These are phyloP conservation scores for Ophiosphaerella herpotricha DNA, from an alignment of 2,329 filamentous ascomycete genomes.

Conservation along the genomic window DNA sequence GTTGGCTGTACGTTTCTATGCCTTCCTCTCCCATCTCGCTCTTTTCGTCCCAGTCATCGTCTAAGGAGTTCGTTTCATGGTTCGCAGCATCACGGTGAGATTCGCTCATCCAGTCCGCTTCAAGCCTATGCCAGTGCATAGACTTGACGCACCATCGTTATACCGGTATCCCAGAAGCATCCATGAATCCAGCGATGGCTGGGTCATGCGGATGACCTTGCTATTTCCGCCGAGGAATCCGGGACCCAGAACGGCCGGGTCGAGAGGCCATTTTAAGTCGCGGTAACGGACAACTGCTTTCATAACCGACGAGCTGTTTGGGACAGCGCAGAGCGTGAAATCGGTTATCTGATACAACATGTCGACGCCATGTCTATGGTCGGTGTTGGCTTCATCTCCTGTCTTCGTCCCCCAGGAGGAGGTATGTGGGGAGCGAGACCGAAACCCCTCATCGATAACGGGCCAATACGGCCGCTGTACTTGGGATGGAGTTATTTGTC, in stretches of 20 bases:
- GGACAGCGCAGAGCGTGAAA: constrained; percentile 9
- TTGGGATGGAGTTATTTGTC: not conserved
- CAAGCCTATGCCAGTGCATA: too few species aligned
- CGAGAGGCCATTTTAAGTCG: constrained; percentile 8
- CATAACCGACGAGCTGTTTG: constrained; percentile 10
- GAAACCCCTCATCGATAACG: not conserved
- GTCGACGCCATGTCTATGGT: constrained; percentile 1
- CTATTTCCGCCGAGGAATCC: constrained; percentile 9
- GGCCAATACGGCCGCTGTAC: not conserved
- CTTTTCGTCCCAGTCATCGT: too few species aligned
- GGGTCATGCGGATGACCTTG: constrained; percentile 1
- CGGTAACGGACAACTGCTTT: constrained; percentile 12
- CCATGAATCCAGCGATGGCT: constrained; percentile 10
- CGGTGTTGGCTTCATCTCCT: constrained; percentile 2
- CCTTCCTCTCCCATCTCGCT: too few species aligned
- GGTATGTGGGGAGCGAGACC: constrained; percentile 4
- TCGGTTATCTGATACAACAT: constrained; percentile 9
- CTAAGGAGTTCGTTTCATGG: too few species aligned
- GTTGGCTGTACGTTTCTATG: too few species aligned
- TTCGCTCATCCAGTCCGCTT: too few species aligned
- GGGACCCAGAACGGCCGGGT: constrained; percentile 3
- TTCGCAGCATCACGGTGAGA: too few species aligned
- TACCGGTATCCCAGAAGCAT: constrained; percentile 13
- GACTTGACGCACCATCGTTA: not conserved
- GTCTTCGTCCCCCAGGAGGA: not conserved